Conservation (phyloP, 148 eudicot species). For the Oxyria digyna region DNA sequence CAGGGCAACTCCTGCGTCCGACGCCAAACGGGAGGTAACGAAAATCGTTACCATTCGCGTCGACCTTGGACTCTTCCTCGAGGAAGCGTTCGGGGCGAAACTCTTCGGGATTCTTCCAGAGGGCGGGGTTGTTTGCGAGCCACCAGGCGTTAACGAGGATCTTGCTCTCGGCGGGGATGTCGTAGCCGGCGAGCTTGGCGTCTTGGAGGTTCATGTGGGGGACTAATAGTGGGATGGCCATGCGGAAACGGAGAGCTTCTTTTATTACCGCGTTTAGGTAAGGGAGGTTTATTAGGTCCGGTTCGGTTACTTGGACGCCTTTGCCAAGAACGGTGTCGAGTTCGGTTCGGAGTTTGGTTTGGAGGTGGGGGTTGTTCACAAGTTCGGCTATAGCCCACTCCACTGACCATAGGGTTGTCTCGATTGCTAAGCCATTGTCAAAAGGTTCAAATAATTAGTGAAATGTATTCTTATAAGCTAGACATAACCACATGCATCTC, state of each 20-base stretch:
- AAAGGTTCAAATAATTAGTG: too few species aligned
- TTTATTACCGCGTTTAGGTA: slow-evolving; percentile 50
- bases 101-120: slow-evolving; percentile 40
- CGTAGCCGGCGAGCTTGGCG: slow-evolving; percentile 50
- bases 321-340: slow-evolving; percentile 23
- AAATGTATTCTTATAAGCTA: too few species aligned
- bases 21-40: slow-evolving; percentile 58
- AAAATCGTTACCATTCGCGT: slow-evolving; percentile 44
- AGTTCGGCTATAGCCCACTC: slow-evolving; percentile 73
- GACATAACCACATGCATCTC: too few species aligned
- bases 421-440: slow-evolving; percentile 28
- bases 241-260: slow-evolving; percentile 46
- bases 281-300: slow-evolving; percentile 29
- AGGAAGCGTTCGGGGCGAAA: slow-evolving; percentile 63
- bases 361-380: slow-evolving; percentile 51
- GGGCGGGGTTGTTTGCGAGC: slow-evolving; percentile 56
- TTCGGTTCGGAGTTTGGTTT: slow-evolving; percentile 38
- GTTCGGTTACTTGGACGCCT: slow-evolving; percentile 30
- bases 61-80: slow-evolving; percentile 42
- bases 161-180: slow-evolving; percentile 46
- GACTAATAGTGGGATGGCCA: slow-evolving; percentile 49
- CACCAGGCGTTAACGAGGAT: slow-evolving; percentile 73
- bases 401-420: slow-evolving; percentile 66
- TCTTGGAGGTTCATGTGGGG: slow-evolving; percentile 73
- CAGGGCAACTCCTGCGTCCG: slow-evolving; percentile 72